These are phyloP conservation scores for Cercospora berteroae DNA, from an alignment of 2,329 filamentous ascomycete species.

Conservation along the genomic window DNA sequence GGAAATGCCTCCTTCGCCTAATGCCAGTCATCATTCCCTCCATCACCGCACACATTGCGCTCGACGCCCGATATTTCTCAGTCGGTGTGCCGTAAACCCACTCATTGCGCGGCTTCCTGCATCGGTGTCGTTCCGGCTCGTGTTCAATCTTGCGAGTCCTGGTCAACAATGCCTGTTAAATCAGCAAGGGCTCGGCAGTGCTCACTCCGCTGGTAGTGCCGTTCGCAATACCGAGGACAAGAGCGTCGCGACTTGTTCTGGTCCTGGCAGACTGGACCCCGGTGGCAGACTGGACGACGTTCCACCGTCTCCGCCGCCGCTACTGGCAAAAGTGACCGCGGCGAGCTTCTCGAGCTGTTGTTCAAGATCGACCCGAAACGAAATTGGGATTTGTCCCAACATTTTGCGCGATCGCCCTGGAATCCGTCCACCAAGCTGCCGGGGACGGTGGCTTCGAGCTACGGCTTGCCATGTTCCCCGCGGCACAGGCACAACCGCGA, in stretches of 20 bases:
- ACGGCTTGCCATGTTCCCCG: conserved; percentile 13
- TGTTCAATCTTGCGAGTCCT: background rate
- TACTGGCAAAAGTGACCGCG: background rate
- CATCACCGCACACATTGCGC: background rate
- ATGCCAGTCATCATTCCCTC: background rate
- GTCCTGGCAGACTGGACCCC: background rate
- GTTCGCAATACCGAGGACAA: conserved; percentile 18
- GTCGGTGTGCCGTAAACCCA: background rate
- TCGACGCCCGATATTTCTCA: background rate
- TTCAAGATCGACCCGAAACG: conserved; percentile 24
- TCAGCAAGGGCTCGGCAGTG: conserved; percentile 1
- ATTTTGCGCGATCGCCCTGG: conserved; percentile 16
- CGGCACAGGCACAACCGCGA: conserved; percentile 22
- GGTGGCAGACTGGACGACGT: conserved; percentile 4
- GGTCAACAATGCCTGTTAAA: background rate
- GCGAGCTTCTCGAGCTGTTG: conserved; percentile 4
- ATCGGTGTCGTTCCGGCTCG: background rate
- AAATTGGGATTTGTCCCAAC: conserved; percentile 24
- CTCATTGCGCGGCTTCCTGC: background rate
- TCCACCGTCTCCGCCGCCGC: conserved; percentile 14
- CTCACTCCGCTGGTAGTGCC: conserved; percentile 16
- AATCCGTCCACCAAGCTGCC: conserved; percentile 22
- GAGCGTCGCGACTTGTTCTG: background rate
- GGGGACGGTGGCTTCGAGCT: conserved; percentile 23
- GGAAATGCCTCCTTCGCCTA: background rate